Percentiles rank a stretch among this genome's conserved stretches.
Conservation (phyloP, 306 rosid genomes). For the Glycyrrhiza uralensis region DNA sequence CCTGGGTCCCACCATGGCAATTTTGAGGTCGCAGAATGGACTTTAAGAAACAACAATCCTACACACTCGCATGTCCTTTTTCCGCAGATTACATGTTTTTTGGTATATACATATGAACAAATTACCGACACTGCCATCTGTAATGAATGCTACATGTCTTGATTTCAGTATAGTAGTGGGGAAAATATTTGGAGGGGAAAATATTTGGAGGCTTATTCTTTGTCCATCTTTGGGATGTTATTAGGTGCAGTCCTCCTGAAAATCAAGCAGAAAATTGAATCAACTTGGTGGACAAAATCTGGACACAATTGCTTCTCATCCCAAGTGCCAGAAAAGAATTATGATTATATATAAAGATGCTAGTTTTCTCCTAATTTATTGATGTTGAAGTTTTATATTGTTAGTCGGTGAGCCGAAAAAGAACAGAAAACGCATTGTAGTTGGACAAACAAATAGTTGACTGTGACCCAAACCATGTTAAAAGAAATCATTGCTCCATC, state of each 20-base stretch:
- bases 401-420: not conserved
- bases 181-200: conserved; percentile 3
- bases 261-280: conserved; percentile 30
- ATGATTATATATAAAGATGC: not conserved
- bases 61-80: not conserved
- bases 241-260: conserved; percentile 38
- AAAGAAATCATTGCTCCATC: not conserved
- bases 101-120: conserved; percentile 8
- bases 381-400: not conserved
- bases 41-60: conserved; percentile 37
- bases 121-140: conserved; percentile 5
- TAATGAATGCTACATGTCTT: conserved; percentile 6
- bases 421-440: not conserved
- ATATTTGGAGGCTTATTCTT: not conserved
- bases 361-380: not conserved
- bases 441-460: not conserved
- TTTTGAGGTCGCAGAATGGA: conserved; percentile 62
- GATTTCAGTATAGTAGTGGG: conserved; percentile 23
- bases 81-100: conserved; percentile 20
- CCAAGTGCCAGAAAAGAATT: not conserved
- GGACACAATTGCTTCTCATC: not conserved
- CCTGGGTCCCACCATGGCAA: conserved; percentile 79
- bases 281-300: conserved; percentile 9
- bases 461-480: not conserved
- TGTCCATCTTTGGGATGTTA: conserved; percentile 26